Evolutionary conservation across 805 yeast species (phyloP).

Genomic region (Maudiozyma turicensis): DNA sequence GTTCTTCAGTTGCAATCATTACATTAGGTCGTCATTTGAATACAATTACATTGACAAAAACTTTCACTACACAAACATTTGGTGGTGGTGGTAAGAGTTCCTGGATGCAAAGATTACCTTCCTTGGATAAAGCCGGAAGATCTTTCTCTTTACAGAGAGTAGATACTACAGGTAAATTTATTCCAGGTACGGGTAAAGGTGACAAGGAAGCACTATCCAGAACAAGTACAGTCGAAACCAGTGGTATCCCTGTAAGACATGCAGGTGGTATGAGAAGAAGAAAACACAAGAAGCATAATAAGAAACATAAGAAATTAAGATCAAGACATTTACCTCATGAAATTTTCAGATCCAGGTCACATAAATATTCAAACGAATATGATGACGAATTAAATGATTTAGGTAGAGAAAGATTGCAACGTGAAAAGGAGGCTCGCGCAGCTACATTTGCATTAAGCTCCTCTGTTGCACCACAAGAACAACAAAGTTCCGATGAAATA

Average conservation of each 20-base stretch:
- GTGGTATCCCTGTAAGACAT: constrained; percentile 56
- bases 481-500: neutral
- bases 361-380: constrained; percentile 10
- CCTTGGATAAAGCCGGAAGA: constrained; percentile 55
- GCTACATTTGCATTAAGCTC: constrained; percentile 35
- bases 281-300: constrained; percentile 28
- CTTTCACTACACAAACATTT: constrained; percentile 64
- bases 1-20: constrained; percentile 73
- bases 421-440: constrained; percentile 36
- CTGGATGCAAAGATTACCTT: constrained; percentile 82
- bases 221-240: constrained; percentile 45
- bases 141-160: constrained; percentile 75
- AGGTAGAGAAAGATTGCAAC: constrained; percentile 31
- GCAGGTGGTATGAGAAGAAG: constrained; percentile 66
- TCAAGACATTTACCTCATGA: constrained; percentile 4
- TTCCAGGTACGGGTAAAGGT: constrained; percentile 10
- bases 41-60: constrained; percentile 86
- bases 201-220: constrained; percentile 13
- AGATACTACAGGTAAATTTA: constrained; percentile 46
- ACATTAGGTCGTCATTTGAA: constrained; percentile 79
- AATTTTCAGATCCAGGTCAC: constrained; percentile 4
- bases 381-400: constrained; percentile 24
- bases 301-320: constrained; percentile 24
- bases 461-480: constrained; percentile 6
- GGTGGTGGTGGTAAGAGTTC: constrained; percentile 46